Base-by-base conservation (phyloP, 164 flowering plant species). In the Saururus chinensis region DNA sequence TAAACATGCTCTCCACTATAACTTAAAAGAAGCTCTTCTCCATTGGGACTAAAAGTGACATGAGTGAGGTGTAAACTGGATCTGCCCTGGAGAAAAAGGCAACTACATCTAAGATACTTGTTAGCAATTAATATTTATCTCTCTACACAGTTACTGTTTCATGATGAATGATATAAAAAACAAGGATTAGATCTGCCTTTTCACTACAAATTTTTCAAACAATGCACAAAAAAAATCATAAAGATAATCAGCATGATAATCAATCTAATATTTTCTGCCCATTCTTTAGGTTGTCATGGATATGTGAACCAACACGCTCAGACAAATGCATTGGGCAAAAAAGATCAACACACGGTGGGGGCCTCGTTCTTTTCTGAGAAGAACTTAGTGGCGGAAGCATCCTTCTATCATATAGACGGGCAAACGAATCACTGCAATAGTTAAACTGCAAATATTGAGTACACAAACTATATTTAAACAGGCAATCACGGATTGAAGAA, bases 301-400 rank as follows among this genome's bases (percentile, higher is more conserved):
- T 17, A 45, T 45, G 11, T 4, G 49, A 12, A 77, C 98, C 84
- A 62, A 93, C 98, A 68, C 77, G 78, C 37, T 89, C 95, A 61
- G 98, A 85, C 57, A 93, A 92, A 82, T 93, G 98, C 90, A 89
- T 85, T 35, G 98, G 98, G 70, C 98, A 88, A 71, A 86, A 89
- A 75, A 88, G 89, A 73, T 80, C 81, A 59, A 93, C 92, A 77
- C 98, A 93, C 25, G 84, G 87, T 71, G 98, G 98, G 57, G 97
- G 97, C n/a, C 79, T 65, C 69, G 71, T 78, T 75, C 71, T 80
- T 57, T 78, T 81, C 76, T 65, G 81, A 66, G 85, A 72, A 53
- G 98, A 89, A 42, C 87, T 80, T 61, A 79, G 64, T 40, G 96
- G 88, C 17, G 97, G 96, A 68, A 93, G 84, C 98, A 93, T 93